Base-by-base conservation (phyloP, 768 basidiomycete genomes). In the Rhizopogon roseolus region DNA sequence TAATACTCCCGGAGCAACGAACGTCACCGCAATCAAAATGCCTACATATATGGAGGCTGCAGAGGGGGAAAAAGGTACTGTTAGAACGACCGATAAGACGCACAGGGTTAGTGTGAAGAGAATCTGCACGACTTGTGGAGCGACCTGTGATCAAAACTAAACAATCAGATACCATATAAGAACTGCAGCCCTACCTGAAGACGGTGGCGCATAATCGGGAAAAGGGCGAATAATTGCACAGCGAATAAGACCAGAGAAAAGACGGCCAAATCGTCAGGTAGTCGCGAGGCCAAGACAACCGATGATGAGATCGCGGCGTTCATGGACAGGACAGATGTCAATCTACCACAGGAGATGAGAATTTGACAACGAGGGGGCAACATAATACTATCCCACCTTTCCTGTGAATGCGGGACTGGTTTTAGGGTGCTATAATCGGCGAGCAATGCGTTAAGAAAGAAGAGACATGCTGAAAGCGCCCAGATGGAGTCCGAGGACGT, bases 401-500 rank as follows among this genome's bases (percentile, higher is more conserved):
- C 87, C 54, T 79, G 80, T 37, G 73, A 65, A 54, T 73, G 73
- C 54, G 72, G 75, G 52, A 71, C 66, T 41, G 69, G 65, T 53
- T 73, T 70, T 50, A 72, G 70, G 55, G 78, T 75, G 56, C 82
- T 81, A 66, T 93, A 96, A 70, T 97, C 93, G 13, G 89, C 89
- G 45, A 98, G 73, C 54, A 95, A 73, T 17, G 85, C 77, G 66
- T 95, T 93, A 38, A 97, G 73, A 50, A 82, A 74, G 68, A 98
- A 91, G 41, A 98, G 80, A 49, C 78, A 76, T 4, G 90, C 90
- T n/a, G 93, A 83, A 49, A 98, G 72, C 6, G 96, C 94, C 93
- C 93, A 98, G 59, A 98, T 95, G 28, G 93, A 93, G 68, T 99
- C 97, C 11, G 90, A 90, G 38, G 96, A 97, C 4, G 95, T 98